Base-by-base conservation (phyloP, 192 early-diverging fungal species). In the Haplosporangium gracile region DNA sequence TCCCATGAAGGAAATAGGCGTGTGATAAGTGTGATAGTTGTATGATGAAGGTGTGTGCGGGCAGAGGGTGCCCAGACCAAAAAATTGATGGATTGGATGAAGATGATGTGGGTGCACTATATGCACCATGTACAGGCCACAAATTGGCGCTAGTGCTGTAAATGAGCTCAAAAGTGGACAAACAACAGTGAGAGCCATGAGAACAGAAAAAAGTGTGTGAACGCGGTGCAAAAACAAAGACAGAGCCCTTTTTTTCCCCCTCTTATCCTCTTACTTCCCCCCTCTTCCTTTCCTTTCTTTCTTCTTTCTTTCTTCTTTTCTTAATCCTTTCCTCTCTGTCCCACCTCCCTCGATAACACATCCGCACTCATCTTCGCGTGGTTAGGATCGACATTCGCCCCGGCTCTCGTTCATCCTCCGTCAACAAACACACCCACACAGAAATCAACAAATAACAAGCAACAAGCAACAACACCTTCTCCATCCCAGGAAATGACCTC, bases 401-500 rank as follows among this genome's bases (percentile, higher is more conserved):
- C n/a, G 55, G 11, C 55, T 10, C 55, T 26, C 22, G 29, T 29
- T 32, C 60, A 32, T 65, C 49, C 49, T 22, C 18, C 49, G 3
- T 51, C 18, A 45, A 45, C 43, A 45, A 65, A 65, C 60, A 15
- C n/a, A 60, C 1, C 24, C n/a, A 1, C n/a, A 32, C 29, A 65
- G 29, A 29, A 65, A 29, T 9, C 55, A 57, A 0, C 24, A 29
- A 9, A 29, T 11, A n/a, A 7, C 24, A n/a, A 63, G 24, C 22
- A 57, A 26, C 55, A 20, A 6, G 2, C 57, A 63, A 63, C 24
- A 63, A 11, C 26, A n/a, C 24, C 5, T 29, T 34, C 71, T 47
- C 49, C 55, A n/a, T 15, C n/a, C 1, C 6, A 34, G 5, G 26
- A 32, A 32, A 86, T 86, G 83, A 72, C 83, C 6, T 80, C 78